Conservation (phyloP, 352 stramenopile genomes). For the Blastocystis sp. region DNA sequence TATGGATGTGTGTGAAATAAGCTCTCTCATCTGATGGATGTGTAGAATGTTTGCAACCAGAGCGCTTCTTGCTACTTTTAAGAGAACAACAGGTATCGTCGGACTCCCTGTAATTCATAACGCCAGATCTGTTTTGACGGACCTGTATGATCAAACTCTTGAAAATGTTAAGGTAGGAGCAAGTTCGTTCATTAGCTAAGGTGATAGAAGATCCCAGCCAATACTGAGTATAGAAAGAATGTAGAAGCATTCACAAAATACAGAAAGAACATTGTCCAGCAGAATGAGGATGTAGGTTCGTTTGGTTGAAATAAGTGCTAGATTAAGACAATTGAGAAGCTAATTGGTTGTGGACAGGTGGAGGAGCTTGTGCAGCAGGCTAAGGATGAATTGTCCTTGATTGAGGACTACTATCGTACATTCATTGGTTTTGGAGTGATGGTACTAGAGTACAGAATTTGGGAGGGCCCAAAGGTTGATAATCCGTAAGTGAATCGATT, state of each 20-base stretch:
- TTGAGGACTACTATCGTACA: constrained; percentile 59
- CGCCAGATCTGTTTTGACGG: constrained; percentile 41
- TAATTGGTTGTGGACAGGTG: constrained; percentile 60
- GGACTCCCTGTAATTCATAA: constrained; percentile 60
- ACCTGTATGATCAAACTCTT: constrained; percentile 61
- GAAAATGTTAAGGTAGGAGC: constrained; percentile 37
- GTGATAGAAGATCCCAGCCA: constrained; percentile 44
- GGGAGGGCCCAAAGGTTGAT: constrained; percentile 45
- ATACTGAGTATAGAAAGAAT: constrained; percentile 62
- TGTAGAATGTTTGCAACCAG: constrained; percentile 62
- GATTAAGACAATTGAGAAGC: constrained; percentile 58
- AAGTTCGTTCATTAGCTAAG: neutral
- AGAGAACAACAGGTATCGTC: constrained; percentile 59
- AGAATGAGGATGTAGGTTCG: constrained; percentile 27
- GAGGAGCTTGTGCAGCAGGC: constrained; percentile 58
- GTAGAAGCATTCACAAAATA: constrained; percentile 61
- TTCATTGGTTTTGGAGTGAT: neutral
- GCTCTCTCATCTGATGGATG: neutral
- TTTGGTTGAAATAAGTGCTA: neutral
- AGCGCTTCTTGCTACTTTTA: constrained; percentile 14
- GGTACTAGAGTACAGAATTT: constrained; percentile 16
- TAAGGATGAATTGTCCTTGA: constrained; percentile 58
- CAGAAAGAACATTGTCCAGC: constrained; percentile 33
- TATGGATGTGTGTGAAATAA: neutral
- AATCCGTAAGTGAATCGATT: constrained; percentile 43